Conservation (phyloP, 2,329 filamentous ascomycete species). For the Beauveria sp. region DNA sequence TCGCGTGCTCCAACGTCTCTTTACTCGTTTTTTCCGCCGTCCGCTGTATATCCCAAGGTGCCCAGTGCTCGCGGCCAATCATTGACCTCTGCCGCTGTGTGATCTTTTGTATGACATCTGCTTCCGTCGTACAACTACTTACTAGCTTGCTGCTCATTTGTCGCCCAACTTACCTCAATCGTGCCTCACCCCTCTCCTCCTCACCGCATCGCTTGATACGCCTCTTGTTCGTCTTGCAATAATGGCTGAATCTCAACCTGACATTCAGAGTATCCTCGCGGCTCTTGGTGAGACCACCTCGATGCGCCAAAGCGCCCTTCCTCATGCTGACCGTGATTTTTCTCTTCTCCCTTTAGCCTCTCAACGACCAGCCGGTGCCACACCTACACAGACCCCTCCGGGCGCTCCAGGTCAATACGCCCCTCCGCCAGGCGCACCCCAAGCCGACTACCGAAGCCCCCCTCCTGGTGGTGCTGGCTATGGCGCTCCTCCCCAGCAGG, state of each 20-base stretch:
- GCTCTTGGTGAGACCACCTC: constrained; percentile 35
- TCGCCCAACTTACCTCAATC: not conserved
- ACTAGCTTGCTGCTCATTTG: not conserved
- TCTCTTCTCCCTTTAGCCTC: constrained; percentile 30
- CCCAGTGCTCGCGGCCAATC: constrained; percentile 4
- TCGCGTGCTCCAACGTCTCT: constrained; percentile 1
- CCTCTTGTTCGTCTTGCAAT: not conserved
- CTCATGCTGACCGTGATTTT: constrained; percentile 6
- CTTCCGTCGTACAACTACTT: not conserved
- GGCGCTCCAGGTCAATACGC: constrained; percentile 30
- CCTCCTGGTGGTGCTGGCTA: constrained; percentile 28
- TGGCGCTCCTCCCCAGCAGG: constrained; percentile 31
- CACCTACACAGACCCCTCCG: constrained; percentile 35
- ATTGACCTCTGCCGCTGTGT: not conserved
- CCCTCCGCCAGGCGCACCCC: constrained; percentile 28
- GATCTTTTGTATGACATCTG: constrained; percentile 7
- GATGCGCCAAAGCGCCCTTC: not conserved
- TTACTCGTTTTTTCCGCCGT: not conserved
- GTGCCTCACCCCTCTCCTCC: not conserved
- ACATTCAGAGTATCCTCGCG: constrained; percentile 41
- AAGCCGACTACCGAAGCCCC: constrained; percentile 28
- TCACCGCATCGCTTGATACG: not conserved
- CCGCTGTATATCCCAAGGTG: constrained; percentile 2
- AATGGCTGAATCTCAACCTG: constrained; percentile 27
- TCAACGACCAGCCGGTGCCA: constrained; percentile 35